Conservation (phyloP, 2,329 filamentous ascomycete genomes). For the Pseudogymnoascus sp. region DNA sequence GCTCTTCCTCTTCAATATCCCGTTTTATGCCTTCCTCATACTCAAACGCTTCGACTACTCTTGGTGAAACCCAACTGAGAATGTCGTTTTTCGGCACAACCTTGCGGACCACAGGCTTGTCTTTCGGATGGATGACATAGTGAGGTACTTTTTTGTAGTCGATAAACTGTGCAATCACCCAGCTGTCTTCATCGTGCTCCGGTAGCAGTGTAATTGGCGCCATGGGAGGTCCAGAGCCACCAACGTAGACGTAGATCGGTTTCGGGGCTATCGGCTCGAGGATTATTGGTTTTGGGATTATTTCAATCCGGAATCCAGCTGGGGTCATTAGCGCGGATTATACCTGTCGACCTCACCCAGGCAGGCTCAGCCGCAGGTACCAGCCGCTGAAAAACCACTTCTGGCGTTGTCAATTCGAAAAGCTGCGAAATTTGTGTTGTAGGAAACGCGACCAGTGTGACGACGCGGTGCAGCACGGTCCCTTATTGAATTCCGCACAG, state of each 20-base stretch:
- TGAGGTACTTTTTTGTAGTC: constrained; percentile 34
- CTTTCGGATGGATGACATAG: constrained; percentile 22
- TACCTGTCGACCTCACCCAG: constrained; percentile 6
- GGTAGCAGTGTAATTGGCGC: constrained; percentile 42
- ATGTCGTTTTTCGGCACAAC: constrained; percentile 42
- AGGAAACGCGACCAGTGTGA: background rate
- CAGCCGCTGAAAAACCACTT: constrained; percentile 12
- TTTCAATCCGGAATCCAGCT: constrained; percentile 20
- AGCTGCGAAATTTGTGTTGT: background rate
- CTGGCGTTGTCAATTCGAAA: background rate
- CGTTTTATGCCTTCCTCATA: constrained; percentile 23
- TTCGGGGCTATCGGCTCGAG: constrained; percentile 18
- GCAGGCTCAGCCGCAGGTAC: constrained; percentile 9
- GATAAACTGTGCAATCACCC: constrained; percentile 47
- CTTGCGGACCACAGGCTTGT: constrained; percentile 40
- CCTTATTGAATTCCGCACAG: background rate
- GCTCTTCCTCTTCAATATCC: background rate
- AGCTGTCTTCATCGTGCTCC: constrained; percentile 41
- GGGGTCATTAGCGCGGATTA: constrained; percentile 10
- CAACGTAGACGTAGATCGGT: constrained; percentile 25
- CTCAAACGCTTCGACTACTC: constrained; percentile 51
- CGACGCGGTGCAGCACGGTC: background rate
- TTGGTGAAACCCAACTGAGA: constrained; percentile 51
- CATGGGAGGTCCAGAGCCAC: constrained; percentile 41
- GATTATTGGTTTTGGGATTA: constrained; percentile 20